These are phyloP conservation scores for Teunomyces lycoperdinae DNA, from an alignment of 805 yeast species.

Conservation along the genomic window DNA sequence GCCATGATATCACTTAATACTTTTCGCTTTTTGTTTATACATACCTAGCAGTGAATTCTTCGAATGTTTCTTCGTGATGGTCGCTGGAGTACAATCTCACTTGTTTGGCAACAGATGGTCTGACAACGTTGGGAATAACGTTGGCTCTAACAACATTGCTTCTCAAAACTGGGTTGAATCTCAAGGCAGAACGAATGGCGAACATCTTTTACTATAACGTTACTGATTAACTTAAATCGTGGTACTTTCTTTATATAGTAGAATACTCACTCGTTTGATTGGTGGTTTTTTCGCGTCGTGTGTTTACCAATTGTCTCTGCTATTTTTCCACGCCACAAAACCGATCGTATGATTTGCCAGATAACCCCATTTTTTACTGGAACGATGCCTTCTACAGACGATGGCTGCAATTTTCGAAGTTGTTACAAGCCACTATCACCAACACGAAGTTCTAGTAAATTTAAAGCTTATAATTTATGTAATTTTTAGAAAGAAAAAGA, in stretches of 20 bases:
- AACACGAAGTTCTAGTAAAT: no score
- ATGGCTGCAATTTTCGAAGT: neutral
- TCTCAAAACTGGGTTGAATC: conserved; percentile 36
- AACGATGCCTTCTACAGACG: neutral
- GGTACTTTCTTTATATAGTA: neutral
- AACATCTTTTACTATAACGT: conserved; percentile 22
- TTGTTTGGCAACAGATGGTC: conserved; percentile 20
- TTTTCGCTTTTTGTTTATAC: conserved; percentile 13
- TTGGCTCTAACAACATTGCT: conserved; percentile 31
- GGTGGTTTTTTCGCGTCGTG: conserved; percentile 1
- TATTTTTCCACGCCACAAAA: conserved; percentile 1
- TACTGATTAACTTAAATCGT: neutral
- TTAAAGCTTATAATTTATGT: no score
- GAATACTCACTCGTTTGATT: conserved; percentile 3
- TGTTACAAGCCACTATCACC: no score
- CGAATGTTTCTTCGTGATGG: conserved; percentile 90
- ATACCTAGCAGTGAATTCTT: conserved; percentile 84
- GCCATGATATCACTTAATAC: neutral
- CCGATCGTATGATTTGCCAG: conserved; percentile 1
- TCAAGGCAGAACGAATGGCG: conserved; percentile 42
- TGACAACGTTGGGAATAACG: conserved; percentile 25
- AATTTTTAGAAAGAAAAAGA: no score
- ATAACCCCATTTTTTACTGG: neutral
- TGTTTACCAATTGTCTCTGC: neutral
- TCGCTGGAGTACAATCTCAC: conserved; percentile 68